phyloP scores from a whole-genome alignment of 495 filamentous ascomycete genomes.

The Mycothermus thermophilus region DNA sequence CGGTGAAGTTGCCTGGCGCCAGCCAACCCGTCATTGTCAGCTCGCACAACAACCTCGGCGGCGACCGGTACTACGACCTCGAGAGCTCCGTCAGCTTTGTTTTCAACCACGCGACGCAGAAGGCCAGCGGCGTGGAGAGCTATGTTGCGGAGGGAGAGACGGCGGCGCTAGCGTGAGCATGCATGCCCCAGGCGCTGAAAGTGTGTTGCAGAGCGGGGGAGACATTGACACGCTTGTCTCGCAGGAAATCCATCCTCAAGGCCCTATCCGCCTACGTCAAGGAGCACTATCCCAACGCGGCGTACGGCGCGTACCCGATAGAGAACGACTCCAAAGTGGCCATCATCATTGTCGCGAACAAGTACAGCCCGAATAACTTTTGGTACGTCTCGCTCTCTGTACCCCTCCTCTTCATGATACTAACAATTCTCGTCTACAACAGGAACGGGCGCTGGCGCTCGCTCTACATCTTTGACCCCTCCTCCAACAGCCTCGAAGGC shows the following conservation, averaged over 20 bases:
- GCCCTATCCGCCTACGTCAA: conserved; percentile 58
- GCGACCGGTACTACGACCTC: conserved; percentile 74
- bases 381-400: conserved; percentile 43
- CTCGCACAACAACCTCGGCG: conserved; percentile 64
- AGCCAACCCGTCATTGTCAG: conserved; percentile 78
- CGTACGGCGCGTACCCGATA: conserved; percentile 67
- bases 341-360: conserved; percentile 78
- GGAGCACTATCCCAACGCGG: conserved; percentile 79
- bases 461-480: conserved; percentile 61
- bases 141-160: conserved; percentile 68
- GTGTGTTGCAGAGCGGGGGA: conserved; percentile 1
- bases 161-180: conserved; percentile 59
- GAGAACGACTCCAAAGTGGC: conserved; percentile 63
- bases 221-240: conserved; percentile 1
- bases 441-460: conserved; percentile 96
- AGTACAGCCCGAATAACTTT: conserved; percentile 95
- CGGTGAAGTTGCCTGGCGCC: conserved; percentile 75
- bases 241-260: conserved; percentile 68
- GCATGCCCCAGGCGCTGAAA: not conserved
- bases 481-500: conserved; percentile 47
- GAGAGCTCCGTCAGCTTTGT: conserved; percentile 74
- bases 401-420: no score
- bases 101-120: conserved; percentile 76
- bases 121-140: conserved; percentile 70
- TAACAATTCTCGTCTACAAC: not conserved